Evolutionary conservation across 257 asterid species (phyloP).

Genomic region (Coffea eugenioides): DNA sequence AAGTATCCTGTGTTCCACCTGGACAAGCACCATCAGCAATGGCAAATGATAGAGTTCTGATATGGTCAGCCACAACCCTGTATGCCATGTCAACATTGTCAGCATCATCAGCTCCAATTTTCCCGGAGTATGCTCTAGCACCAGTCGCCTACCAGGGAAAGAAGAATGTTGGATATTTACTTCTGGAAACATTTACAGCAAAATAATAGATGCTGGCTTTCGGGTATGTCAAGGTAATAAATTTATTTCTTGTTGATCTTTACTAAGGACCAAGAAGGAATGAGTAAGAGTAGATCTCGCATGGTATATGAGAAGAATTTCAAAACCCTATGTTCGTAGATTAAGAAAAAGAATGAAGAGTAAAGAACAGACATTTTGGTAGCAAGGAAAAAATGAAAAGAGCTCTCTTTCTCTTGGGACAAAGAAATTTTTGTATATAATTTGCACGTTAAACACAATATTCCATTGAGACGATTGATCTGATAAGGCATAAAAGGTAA

Average conservation of each 20-base stretch:
- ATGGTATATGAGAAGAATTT: not conserved
- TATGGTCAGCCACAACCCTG: conserved; percentile 98
- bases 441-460: not conserved
- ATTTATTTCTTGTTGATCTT: not conserved
- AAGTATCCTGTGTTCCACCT: conserved; percentile 43
- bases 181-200: not conserved
- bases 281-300: not conserved
- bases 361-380: not conserved
- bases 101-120: conserved; percentile 83
- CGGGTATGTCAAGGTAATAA: not conserved
- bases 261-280: not conserved
- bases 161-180: not conserved
- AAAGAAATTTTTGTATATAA: not conserved
- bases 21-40: conserved; percentile 99
- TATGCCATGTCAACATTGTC: conserved; percentile 94
- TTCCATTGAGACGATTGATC: not conserved
- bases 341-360: not conserved
- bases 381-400: not conserved
- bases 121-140: conserved; percentile 76
- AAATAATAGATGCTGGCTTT: not conserved
- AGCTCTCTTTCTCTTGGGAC: not conserved
- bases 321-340: not conserved
- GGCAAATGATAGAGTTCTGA: conserved; percentile 93
- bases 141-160: conserved; percentile 62
- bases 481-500: not conserved